Conservation (phyloP, 176 grass and related monocot species). For the Poa pratensis region DNA sequence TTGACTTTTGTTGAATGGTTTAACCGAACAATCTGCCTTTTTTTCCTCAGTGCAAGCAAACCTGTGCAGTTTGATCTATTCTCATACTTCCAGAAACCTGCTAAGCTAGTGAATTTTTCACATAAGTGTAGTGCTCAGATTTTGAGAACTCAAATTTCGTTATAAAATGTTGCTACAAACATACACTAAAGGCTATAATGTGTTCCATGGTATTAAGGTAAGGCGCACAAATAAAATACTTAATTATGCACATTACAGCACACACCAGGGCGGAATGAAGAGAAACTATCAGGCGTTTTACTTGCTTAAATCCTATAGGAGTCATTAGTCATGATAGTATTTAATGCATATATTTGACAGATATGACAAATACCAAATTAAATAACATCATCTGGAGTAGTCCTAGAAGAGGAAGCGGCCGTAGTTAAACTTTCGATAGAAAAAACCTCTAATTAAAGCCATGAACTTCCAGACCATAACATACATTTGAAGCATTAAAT, state of each 20-base stretch:
- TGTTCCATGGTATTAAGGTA: constrained; percentile 14
- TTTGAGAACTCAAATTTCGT: background rate
- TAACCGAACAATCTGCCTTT: constrained; percentile 20
- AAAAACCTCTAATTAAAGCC: constrained; percentile 33
- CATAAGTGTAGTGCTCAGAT: background rate
- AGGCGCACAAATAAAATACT: constrained; percentile 8
- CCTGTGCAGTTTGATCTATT: background rate
- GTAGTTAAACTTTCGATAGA: constrained; percentile 6
- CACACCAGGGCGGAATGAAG: background rate
- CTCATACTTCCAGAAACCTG: background rate
- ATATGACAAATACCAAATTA: constrained; percentile 16
- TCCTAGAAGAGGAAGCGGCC: background rate
- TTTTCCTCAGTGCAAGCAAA: background rate
- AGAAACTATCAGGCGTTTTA: constrained; percentile 15
- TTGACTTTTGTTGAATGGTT: background rate
- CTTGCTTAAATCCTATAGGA: background rate
- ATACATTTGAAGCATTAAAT: constrained; percentile 41
- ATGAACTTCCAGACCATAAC: background rate
- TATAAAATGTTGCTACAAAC: background rate
- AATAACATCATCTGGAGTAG: background rate
- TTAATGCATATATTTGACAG: background rate
- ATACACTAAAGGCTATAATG: background rate
- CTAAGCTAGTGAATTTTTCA: background rate
- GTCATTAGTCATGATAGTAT: no score
- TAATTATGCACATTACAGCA: background rate